Conservation (phyloP, 345 rosid species). For the Eucalyptus paniculata region DNA sequence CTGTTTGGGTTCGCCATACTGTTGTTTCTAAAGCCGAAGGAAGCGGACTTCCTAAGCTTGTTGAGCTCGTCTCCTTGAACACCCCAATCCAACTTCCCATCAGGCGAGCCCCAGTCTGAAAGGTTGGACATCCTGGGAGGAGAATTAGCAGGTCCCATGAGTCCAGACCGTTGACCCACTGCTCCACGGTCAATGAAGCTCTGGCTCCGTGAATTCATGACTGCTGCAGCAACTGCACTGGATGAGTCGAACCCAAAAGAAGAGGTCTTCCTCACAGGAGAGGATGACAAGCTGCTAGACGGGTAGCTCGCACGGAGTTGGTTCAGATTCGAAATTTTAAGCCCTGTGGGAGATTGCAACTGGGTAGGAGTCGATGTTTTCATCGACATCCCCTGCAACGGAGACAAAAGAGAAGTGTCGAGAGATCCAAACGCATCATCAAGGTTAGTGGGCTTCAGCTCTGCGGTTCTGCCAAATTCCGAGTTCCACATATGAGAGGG, state of each 20-base stretch:
- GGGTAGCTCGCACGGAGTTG: slow-evolving; percentile 65
- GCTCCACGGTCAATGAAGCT: slow-evolving; percentile 74
- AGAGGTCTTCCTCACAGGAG: slow-evolving; percentile 40
- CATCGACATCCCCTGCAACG: slow-evolving; percentile 28
- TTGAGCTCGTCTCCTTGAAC: slow-evolving; percentile 75
- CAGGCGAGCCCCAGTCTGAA: slow-evolving; percentile 72
- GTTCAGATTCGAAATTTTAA: slow-evolving; percentile 49
- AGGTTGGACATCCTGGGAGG: slow-evolving; percentile 35
- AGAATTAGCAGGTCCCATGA: slow-evolving; percentile 27
- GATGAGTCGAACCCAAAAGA: slow-evolving; percentile 65
- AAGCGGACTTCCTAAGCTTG: slow-evolving; percentile 76
- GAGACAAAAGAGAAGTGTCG: slow-evolving; percentile 44
- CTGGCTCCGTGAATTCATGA: slow-evolving; percentile 90
- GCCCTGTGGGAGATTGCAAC: slow-evolving; percentile 52
- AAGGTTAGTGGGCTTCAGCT: slow-evolving; percentile 37
- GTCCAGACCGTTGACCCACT: not conserved
- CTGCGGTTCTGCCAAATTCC: slow-evolving; percentile 24
- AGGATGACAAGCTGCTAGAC: slow-evolving; percentile 20
- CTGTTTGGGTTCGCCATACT: slow-evolving; percentile 1
- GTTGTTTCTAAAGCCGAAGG: slow-evolving; percentile 59
- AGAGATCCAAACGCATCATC: slow-evolving; percentile 57
- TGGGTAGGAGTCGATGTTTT: slow-evolving; percentile 16
- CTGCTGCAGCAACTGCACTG: slow-evolving; percentile 78
- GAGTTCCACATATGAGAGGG: slow-evolving; percentile 4
- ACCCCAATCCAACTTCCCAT: slow-evolving; percentile 89